phyloP scores from a whole-genome alignment of 768 basidiomycete genomes.

The Candolleomyces eurysporus region DNA sequence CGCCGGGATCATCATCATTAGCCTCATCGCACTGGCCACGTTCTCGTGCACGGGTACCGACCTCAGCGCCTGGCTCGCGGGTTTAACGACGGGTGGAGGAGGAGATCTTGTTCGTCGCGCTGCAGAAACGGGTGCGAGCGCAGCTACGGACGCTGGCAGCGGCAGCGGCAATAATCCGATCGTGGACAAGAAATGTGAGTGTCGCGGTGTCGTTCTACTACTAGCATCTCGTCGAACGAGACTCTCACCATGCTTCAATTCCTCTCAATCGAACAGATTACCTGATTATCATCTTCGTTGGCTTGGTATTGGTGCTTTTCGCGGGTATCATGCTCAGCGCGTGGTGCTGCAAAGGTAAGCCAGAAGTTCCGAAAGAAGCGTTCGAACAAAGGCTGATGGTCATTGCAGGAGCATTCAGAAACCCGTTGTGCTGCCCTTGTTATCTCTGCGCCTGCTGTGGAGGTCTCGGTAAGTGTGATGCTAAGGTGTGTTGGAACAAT shows the following conservation, averaged over 20 bases:
- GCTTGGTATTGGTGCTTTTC: slow-evolving; percentile 52
- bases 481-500: not conserved
- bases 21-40: too few species aligned
- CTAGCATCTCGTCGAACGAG: not conserved
- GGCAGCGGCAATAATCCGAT: slow-evolving; percentile 27
- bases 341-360: slow-evolving; percentile 61
- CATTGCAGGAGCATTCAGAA: slow-evolving; percentile 50
- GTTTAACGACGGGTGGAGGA: not conserved
- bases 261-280: slow-evolving; percentile 41
- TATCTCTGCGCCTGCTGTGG: slow-evolving; percentile 74
- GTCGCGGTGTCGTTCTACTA: not conserved
- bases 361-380: not conserved
- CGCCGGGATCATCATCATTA: too few species aligned
- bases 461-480: slow-evolving; percentile 48
- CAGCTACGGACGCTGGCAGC: not conserved
- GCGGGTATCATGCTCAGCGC: slow-evolving; percentile 57
- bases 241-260: not conserved
- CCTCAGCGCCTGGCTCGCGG: too few species aligned
- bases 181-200: slow-evolving; percentile 41
- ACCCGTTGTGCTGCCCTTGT: slow-evolving; percentile 67
- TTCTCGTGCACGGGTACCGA: too few species aligned
- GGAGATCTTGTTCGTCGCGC: not conserved
- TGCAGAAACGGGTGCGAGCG: not conserved
- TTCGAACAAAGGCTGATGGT: not conserved
- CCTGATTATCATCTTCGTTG: slow-evolving; percentile 64